A percentile compares a stretch with the other conserved stretches of the same genome.
These are phyloP conservation scores for Neonectria faginata DNA, from an alignment of 2,329 filamentous ascomycete species.

Conservation along the genomic window DNA sequence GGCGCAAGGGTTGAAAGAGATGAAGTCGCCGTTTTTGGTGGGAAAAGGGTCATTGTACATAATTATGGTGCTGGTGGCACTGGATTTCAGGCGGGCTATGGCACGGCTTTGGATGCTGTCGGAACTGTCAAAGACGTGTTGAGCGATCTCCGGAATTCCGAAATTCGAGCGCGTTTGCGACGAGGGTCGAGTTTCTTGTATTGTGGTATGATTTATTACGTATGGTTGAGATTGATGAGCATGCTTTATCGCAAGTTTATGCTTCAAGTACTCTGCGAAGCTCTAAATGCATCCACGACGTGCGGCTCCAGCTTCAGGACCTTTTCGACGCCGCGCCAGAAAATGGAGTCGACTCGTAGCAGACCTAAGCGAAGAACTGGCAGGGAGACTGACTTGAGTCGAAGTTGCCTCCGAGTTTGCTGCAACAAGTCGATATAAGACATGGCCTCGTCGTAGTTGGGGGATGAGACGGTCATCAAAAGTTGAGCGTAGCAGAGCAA, in stretches of 20 bases:
- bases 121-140: slow-evolving; percentile 46
- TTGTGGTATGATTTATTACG: too few species aligned
- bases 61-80: slow-evolving; percentile 61
- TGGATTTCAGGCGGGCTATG: slow-evolving; percentile 58
- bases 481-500: slow-evolving; percentile 28
- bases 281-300: slow-evolving; percentile 26
- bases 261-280: neutral
- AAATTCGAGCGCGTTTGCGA: neutral
- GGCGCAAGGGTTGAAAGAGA: slow-evolving; percentile 59
- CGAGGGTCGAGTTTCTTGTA: too few species aligned
- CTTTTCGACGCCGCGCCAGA: slow-evolving; percentile 37
- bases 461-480: slow-evolving; percentile 25
- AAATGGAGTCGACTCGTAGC: slow-evolving; percentile 38
- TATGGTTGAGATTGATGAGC: neutral
- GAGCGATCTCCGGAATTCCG: neutral
- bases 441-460: slow-evolving; percentile 21
- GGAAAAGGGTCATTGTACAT: slow-evolving; percentile 49
- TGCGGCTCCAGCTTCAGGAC: slow-evolving; percentile 35
- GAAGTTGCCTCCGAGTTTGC: slow-evolving; percentile 27
- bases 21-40: slow-evolving; percentile 39
- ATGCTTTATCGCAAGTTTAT: neutral
- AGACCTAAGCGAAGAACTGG: slow-evolving; percentile 35
- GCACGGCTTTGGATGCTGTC: slow-evolving; percentile 54
- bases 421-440: slow-evolving; percentile 30
- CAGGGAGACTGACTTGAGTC: slow-evolving; percentile 35